Evolutionary conservation across 805 yeast species (phyloP).

Genomic region (Candida chauliodis): DNA sequence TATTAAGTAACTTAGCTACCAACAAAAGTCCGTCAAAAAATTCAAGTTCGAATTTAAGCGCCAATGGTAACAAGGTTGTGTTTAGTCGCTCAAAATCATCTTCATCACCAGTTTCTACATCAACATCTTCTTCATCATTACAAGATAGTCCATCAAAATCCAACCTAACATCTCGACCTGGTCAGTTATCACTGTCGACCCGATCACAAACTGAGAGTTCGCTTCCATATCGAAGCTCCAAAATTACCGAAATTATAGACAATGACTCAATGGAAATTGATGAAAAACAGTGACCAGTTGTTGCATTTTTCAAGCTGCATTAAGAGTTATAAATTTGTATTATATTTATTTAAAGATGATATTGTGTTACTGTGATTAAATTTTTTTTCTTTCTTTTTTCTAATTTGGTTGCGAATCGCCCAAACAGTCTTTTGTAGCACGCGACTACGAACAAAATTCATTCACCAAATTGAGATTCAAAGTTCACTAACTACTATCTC

Average conservation of each 20-base stretch:
- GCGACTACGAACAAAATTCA: no score
- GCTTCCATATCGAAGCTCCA: not conserved
- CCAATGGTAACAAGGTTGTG: conserved; percentile 5
- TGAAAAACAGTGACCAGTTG: conserved; percentile 1
- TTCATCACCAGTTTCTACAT: conserved; percentile 10
- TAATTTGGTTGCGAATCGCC: no score
- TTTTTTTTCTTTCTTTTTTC: no score
- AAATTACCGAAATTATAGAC: conserved; percentile 1
- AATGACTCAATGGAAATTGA: conserved; percentile 6
- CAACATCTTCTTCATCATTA: conserved; percentile 15
- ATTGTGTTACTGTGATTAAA: no score
- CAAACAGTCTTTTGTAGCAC: no score
- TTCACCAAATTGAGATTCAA: no score
- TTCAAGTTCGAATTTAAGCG: conserved; percentile 1
- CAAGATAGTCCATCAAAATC: conserved; percentile 27
- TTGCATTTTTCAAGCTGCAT: no score
- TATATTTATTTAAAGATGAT: no score
- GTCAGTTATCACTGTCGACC: conserved; percentile 25
- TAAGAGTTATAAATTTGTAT: no score
- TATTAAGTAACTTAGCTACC: conserved; percentile 13
- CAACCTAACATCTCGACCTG: conserved; percentile 32
- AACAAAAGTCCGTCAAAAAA: conserved; percentile 9
- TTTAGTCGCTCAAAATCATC: conserved; percentile 10
- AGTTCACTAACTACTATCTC: no score
- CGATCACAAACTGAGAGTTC: conserved; percentile 37